These are phyloP conservation scores for Rhizophagus sp. DNA, from an alignment of 192 early-diverging fungal genomes.

Conservation along the genomic window DNA sequence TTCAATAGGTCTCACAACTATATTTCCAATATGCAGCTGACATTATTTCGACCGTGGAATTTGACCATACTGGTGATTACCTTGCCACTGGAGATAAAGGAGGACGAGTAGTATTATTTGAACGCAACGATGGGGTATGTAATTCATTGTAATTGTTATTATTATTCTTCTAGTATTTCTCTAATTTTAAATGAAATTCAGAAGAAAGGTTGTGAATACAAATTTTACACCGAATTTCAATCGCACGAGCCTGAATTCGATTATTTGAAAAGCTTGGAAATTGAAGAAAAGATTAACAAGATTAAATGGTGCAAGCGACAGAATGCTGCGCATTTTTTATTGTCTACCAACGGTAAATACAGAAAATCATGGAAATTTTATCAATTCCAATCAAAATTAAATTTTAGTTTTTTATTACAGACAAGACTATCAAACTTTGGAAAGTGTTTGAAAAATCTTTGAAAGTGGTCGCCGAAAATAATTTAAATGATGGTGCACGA, in stretches of 20 bases:
- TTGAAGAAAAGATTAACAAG: slow-evolving; percentile 99
- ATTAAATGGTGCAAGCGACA: slow-evolving; percentile 98
- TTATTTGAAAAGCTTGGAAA: slow-evolving; percentile 98
- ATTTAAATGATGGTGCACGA: slow-evolving; percentile 66
- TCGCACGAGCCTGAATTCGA: slow-evolving; percentile 99
- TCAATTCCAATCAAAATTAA: neutral
- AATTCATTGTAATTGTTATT: neutral
- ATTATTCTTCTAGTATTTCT: slow-evolving; percentile 14
- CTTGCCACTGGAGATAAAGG: slow-evolving; percentile 98
- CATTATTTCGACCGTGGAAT: slow-evolving; percentile 98
- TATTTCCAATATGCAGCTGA: slow-evolving; percentile 68
- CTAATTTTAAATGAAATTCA: slow-evolving; percentile 38
- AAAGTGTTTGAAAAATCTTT: slow-evolving; percentile 98
- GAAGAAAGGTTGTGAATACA: slow-evolving; percentile 99
- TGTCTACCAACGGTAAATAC: slow-evolving; percentile 89
- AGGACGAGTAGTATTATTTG: slow-evolving; percentile 97
- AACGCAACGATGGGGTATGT: slow-evolving; percentile 94
- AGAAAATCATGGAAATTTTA: neutral
- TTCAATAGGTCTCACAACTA: slow-evolving; percentile 30
- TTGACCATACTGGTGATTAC: slow-evolving; percentile 96
- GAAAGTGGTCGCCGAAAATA: slow-evolving; percentile 93
- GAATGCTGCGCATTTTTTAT: slow-evolving; percentile 94
- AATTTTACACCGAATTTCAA: slow-evolving; percentile 99
- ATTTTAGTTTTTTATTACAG: slow-evolving; percentile 45
- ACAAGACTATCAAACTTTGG: slow-evolving; percentile 99